These are phyloP conservation scores for Phlyctochytrium arcticum DNA, from an alignment of 192 early-diverging fungal genomes.

Conservation along the genomic window DNA sequence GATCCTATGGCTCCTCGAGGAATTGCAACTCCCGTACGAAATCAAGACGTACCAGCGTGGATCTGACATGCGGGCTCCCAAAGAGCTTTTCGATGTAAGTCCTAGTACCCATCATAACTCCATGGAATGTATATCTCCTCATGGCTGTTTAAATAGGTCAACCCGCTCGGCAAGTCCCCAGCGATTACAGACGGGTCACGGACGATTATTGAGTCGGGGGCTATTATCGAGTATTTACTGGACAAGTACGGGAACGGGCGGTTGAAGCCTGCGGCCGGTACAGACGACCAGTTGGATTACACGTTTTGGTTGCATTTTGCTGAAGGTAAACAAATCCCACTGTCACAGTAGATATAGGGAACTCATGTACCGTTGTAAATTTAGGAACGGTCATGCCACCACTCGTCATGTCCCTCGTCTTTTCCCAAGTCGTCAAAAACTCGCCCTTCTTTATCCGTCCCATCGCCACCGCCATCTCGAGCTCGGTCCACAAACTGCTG, in stretches of 20 bases:
- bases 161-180: constrained; percentile 48
- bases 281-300: constrained; percentile 10
- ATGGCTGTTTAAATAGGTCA: constrained; percentile 19
- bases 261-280: constrained; percentile 12
- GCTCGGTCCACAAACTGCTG: constrained; percentile 8
- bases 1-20: constrained; percentile 47
- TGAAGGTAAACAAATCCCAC: constrained; percentile 18
- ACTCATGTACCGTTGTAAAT: neutral
- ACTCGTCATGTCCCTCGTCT: constrained; percentile 18
- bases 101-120: neutral
- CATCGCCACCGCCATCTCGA: constrained; percentile 12
- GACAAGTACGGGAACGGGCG: constrained; percentile 24
- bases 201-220: constrained; percentile 37
- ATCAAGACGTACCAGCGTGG: constrained; percentile 36
- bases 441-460: constrained; percentile 17
- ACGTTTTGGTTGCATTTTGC: constrained; percentile 41
- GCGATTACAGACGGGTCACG: constrained; percentile 35
- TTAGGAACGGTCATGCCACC: constrained; percentile 13
- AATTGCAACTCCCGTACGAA: constrained; percentile 34
- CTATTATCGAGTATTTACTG: constrained; percentile 45
- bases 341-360: neutral
- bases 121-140: neutral
- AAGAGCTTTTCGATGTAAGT: constrained; percentile 8
- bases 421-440: neutral
- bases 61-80: constrained; percentile 24